These are phyloP conservation scores for Lactarius psammicola DNA, from an alignment of 768 basidiomycete species.

Conservation along the genomic window DNA sequence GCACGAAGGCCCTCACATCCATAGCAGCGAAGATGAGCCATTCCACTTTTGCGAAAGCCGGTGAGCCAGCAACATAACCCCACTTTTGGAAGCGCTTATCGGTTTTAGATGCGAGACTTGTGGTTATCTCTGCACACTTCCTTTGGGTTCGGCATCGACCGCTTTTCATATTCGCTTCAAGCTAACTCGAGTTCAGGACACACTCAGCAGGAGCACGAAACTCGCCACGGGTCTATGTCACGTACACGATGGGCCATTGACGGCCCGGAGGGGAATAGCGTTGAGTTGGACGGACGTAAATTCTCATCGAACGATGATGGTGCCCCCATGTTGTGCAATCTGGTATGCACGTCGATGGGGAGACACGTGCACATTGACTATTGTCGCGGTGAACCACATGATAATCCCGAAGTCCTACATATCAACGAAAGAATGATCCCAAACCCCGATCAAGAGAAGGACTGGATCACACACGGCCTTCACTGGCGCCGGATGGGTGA, in stretches of 20 bases:
- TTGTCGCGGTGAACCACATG: conserved; percentile 48
- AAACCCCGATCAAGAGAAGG: conserved; percentile 47
- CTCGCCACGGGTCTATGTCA: conserved; percentile 62
- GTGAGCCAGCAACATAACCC: conserved; percentile 32
- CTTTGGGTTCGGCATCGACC: conserved; percentile 42
- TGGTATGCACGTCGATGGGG: conserved; percentile 53
- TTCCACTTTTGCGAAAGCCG: conserved; percentile 55
- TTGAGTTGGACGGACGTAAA: conserved; percentile 55
- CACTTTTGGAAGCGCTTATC: background rate
- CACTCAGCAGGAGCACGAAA: conserved; percentile 58
- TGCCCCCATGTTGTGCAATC: conserved; percentile 60
- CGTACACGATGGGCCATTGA: conserved; percentile 55
- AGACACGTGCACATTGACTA: conserved; percentile 56
- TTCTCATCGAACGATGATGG: conserved; percentile 55
- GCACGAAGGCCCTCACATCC: conserved; percentile 50
- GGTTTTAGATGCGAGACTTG: conserved; percentile 49
- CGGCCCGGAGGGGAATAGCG: conserved; percentile 46
- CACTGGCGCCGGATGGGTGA: conserved; percentile 46
- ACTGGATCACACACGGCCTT: conserved; percentile 51
- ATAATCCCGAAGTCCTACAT: conserved; percentile 47
- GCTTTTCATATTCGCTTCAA: background rate
- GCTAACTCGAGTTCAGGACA: conserved; percentile 42
- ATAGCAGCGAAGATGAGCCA: conserved; percentile 43
- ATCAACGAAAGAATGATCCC: conserved; percentile 45
- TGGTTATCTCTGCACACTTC: conserved; percentile 56